Base-by-base conservation (phyloP, 257 asterid genomes). In the Solanum stenotomum region DNA sequence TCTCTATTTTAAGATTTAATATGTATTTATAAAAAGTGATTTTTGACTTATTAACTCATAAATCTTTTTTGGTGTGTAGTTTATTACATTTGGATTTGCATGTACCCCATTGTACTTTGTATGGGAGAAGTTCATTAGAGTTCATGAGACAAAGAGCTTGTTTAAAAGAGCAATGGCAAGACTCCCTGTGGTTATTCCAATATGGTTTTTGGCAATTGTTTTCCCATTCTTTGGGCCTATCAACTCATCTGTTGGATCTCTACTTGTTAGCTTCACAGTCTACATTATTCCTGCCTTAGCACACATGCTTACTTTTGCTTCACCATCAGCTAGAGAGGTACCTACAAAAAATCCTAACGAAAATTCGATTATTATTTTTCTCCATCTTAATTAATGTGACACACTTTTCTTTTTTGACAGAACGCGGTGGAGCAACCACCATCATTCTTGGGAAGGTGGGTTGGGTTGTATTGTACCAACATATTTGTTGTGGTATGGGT, bases 281-380 rank as follows among this genome's bases (percentile, higher is more conserved):
- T 95, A 95, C 95, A 95, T 95, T 40, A 94, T 95, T 65, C 98
- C 98, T 31, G 97, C 98, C 87, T 38, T 95, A 90, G 98, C 98
- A 37, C 97, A 95, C 87, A 95, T 95, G 98, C 75, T 94, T 92
- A 94, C 98, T 68, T 95, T 95, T 90, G 96, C 98, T 88, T 94
- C 98, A 52, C 87, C 98, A 4, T 87, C 96, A 8, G 94, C 98
- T 16, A 89, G 98, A 92, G 98, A 95, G 98, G 98, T 95, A 92
- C 5, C 20, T 25, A 67, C 20, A 10, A 5, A 20, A 23, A 10
- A 37, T 78, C 70, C 10, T 84, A 81, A 59, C 9, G 12, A 40
- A 12, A 18, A 27, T 33, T 22, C 65, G 65, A 83, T 38, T 38
- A 61, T 25, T 52, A 31, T n/a, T 34, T 10, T 35, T 34, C 6